Percentiles rank a stretch among this genome's conserved stretches.
Conservation (phyloP, 306 rosid genomes). For the Prunus kanzakura region DNA sequence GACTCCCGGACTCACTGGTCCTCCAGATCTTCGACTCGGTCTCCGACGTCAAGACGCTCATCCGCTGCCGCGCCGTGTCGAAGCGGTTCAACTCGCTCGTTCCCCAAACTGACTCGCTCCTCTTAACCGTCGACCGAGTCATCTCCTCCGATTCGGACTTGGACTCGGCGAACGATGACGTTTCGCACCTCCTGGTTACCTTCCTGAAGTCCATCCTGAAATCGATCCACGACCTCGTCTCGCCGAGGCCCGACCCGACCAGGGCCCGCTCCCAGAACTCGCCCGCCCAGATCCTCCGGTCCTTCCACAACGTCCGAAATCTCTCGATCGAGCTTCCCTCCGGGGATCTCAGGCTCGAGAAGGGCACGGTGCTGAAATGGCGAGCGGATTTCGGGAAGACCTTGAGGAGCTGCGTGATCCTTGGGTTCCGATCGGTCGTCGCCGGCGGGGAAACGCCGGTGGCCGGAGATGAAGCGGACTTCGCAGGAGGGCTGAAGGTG, state of each 20-base stretch:
- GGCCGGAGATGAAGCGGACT: conserved; percentile 9
- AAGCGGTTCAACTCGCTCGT: conserved; percentile 48
- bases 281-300: conserved; percentile 37
- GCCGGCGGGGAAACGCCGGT: background rate
- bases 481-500: conserved; percentile 35
- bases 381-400: conserved; percentile 40
- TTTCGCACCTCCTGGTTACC: conserved; percentile 13
- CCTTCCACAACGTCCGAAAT: conserved; percentile 27
- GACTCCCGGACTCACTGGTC: conserved; percentile 38
- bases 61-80: conserved; percentile 42
- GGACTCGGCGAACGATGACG: background rate
- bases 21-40: conserved; percentile 45
- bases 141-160: conserved; percentile 31
- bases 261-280: conserved; percentile 26
- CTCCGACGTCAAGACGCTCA: conserved; percentile 41
- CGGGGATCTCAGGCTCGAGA: conserved; percentile 26
- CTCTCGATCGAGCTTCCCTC: conserved; percentile 44
- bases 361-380: conserved; percentile 39
- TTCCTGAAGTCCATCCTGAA: conserved; percentile 31
- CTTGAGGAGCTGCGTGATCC: conserved; percentile 34
- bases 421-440: conserved; percentile 23
- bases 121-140: conserved; percentile 42
- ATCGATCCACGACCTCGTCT: conserved; percentile 30
- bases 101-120: conserved; percentile 39
- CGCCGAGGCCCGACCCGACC: background rate